Percentiles rank a stretch among this genome's conserved stretches.
Conservation (phyloP, 345 rosid species). For the Populus simonii region DNA sequence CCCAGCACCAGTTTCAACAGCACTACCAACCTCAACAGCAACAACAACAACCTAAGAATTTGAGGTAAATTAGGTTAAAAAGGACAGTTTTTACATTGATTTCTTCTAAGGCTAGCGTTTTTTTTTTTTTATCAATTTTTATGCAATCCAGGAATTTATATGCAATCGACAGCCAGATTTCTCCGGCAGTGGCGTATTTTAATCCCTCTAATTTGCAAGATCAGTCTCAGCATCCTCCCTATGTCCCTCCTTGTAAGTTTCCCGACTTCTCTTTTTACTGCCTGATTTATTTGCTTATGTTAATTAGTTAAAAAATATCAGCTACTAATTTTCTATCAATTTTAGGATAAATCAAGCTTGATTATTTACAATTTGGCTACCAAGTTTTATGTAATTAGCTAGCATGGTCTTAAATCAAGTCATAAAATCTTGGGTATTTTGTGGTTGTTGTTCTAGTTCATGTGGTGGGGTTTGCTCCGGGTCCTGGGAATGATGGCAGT, state of each 20-base stretch:
- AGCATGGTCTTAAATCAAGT: background rate
- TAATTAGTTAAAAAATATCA: background rate
- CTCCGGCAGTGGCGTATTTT: slow-evolving; percentile 42
- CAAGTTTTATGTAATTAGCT: background rate
- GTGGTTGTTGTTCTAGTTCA: slow-evolving; percentile 47
- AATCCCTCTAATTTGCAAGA: slow-evolving; percentile 43
- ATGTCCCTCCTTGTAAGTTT: slow-evolving; percentile 68
- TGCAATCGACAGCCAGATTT: slow-evolving; percentile 49
- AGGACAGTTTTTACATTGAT: background rate
- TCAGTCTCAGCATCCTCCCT: slow-evolving; percentile 78
- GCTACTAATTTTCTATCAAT: background rate
- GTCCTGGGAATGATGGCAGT: slow-evolving; percentile 45
- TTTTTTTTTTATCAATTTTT: background rate
- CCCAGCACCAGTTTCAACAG: slow-evolving; percentile 51
- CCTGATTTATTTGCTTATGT: background rate
- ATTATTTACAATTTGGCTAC: background rate
- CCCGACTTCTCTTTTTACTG: background rate
- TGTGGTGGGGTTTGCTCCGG: slow-evolving; percentile 79
- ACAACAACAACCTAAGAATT: slow-evolving; percentile 44
- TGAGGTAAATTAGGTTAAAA: slow-evolving; percentile 37
- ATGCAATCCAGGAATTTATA: slow-evolving; percentile 40
- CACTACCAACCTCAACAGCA: slow-evolving; percentile 37
- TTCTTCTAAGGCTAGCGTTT: background rate
- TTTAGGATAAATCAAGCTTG: background rate
- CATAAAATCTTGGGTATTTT: background rate